These are phyloP conservation scores for Acanthamoeba culbertsoni DNA, from an alignment of 208 protist genomes.

Conservation along the genomic window DNA sequence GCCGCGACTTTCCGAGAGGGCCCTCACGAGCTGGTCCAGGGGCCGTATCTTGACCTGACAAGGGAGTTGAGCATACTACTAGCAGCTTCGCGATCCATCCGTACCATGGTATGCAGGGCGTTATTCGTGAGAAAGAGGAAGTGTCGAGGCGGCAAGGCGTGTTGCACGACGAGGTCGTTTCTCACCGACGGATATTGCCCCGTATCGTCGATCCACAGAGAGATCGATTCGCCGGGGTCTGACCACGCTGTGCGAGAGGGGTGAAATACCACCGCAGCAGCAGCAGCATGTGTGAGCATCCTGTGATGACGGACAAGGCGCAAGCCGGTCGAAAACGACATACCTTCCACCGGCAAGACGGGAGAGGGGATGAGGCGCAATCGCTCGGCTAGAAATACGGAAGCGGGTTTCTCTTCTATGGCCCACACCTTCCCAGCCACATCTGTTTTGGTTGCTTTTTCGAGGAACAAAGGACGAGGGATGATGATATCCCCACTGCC, in stretches of 20 bases:
- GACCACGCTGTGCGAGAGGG: not conserved
- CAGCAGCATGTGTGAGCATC: not conserved
- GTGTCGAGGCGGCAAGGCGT: constrained; percentile 44
- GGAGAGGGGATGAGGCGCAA: not conserved
- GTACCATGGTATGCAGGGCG: constrained; percentile 26
- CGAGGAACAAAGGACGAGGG: not conserved
- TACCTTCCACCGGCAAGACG: no score
- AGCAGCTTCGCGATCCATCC: no score
- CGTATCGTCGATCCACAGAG: not conserved
- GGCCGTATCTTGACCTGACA: not conserved
- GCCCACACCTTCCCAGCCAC: not conserved
- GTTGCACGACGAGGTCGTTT: constrained; percentile 56
- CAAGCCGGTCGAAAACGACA: no score
- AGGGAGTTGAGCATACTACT: not conserved
- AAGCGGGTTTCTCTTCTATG: not conserved
- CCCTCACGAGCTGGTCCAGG: not conserved
- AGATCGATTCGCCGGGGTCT: not conserved
- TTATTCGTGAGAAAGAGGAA: constrained; percentile 64
- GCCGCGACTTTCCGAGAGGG: not conserved
- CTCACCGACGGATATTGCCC: not conserved
- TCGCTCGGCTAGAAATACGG: not conserved
- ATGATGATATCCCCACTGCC: not conserved
- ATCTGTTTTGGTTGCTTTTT: not conserved
- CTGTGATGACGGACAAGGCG: no score
- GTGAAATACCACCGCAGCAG: no score